Conservation (phyloP, 2,329 filamentous ascomycete species). For the Metarhizium robertsii region DNA sequence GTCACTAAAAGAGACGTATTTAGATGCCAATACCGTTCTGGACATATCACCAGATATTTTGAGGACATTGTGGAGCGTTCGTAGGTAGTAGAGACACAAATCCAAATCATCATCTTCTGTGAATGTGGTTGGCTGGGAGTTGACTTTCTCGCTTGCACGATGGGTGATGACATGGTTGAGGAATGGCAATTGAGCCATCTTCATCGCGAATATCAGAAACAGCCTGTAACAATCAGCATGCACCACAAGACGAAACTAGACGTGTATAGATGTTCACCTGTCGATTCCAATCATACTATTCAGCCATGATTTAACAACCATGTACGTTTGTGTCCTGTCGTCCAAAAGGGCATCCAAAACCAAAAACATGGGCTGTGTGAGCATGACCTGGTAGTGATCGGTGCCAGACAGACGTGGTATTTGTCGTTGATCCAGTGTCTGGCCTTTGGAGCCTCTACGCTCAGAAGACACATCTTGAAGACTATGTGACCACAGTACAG, state of each 20-base stretch:
- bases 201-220: constrained; percentile 51
- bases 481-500: constrained; percentile 75
- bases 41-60: constrained; percentile 55
- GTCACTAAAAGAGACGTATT: constrained; percentile 26
- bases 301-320: constrained; percentile 74
- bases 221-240: constrained; percentile 31
- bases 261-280: constrained; percentile 34
- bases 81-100: constrained; percentile 69
- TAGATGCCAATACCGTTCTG: constrained; percentile 62
- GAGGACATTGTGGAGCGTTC: constrained; percentile 64
- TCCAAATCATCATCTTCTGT: constrained; percentile 59
- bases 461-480: constrained; percentile 50
- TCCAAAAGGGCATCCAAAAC: constrained; percentile 71
- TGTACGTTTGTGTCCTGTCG: constrained; percentile 62
- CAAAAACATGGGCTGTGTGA: constrained; percentile 73
- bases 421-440: constrained; percentile 23
- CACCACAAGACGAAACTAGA: neutral
- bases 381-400: constrained; percentile 60
- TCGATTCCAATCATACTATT: constrained; percentile 56
- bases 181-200: constrained; percentile 47
- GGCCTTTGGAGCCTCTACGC: constrained; percentile 38
- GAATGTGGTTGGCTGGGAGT: constrained; percentile 18
- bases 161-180: constrained; percentile 19
- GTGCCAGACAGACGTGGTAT: constrained; percentile 39
- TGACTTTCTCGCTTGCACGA: constrained; percentile 8